These are phyloP conservation scores for Colletotrichum shisoi DNA, from an alignment of 2,329 filamentous ascomycete species.

Conservation along the genomic window DNA sequence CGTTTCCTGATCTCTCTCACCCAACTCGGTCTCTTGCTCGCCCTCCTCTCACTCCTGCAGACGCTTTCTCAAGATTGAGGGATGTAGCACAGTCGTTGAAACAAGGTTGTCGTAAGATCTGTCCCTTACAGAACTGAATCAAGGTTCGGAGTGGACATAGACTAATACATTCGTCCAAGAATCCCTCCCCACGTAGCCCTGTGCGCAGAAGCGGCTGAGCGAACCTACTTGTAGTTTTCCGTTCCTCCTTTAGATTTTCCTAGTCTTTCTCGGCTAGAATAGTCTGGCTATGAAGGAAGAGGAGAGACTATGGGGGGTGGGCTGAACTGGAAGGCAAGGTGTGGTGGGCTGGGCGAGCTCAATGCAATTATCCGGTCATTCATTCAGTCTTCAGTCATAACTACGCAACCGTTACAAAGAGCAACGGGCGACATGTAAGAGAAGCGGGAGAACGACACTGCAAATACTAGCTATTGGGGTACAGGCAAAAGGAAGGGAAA, in stretches of 20 bases:
- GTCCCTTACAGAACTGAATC: slow-evolving; percentile 3
- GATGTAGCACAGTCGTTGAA: not conserved
- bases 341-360: slow-evolving; percentile 28
- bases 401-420: not conserved
- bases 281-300: not conserved
- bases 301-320: not conserved
- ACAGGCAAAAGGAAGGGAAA: not conserved
- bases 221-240: slow-evolving; percentile 30
- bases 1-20: not conserved
- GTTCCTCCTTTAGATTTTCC: not conserved
- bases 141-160: not conserved
- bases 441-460: not conserved
- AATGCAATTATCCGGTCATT: slow-evolving; percentile 32
- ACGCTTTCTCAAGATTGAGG: not conserved
- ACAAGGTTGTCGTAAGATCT: not conserved
- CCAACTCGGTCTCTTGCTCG: not conserved
- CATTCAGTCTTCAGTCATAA: slow-evolving; percentile 22
- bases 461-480: not conserved
- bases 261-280: not conserved
- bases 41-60: not conserved
- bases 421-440: not conserved
- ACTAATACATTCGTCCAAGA: not conserved
- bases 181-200: not conserved
- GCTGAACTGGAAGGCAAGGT: slow-evolving; percentile 5
- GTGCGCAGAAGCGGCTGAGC: slow-evolving; percentile 12